Conservation (phyloP, 2,329 filamentous ascomycete species). For the Aureobasidium sp. region DNA sequence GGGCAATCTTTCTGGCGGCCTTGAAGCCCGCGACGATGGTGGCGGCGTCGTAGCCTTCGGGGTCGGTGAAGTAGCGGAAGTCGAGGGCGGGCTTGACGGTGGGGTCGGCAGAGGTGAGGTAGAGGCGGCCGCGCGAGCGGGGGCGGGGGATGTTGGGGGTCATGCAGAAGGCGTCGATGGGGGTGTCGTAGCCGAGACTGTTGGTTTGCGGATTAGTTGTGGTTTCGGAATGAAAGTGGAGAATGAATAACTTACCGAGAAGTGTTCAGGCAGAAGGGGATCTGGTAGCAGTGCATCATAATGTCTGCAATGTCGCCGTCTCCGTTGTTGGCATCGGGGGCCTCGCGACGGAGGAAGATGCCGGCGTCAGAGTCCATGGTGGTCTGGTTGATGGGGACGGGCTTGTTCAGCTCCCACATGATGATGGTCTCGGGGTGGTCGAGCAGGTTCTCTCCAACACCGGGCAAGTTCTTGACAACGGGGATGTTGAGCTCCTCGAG, state of each 20-base stretch:
- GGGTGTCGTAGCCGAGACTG: constrained; percentile 61
- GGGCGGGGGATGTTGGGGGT: constrained; percentile 84
- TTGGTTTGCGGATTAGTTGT: background rate
- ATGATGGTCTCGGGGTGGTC: constrained; percentile 62
- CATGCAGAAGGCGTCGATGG: constrained; percentile 82
- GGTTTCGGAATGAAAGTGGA: background rate
- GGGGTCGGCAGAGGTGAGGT: constrained; percentile 69
- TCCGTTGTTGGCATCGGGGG: constrained; percentile 57
- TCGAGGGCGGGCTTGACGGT: constrained; percentile 74
- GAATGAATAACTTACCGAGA: constrained; percentile 33
- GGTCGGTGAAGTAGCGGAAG: constrained; percentile 85
- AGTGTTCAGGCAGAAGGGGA: constrained; percentile 85
- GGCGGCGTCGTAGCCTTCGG: constrained; percentile 76
- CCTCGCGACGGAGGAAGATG: constrained; percentile 76
- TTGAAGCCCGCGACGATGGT: constrained; percentile 75
- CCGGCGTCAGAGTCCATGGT: constrained; percentile 89
- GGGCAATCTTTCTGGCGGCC: constrained; percentile 63
- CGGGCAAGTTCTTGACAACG: constrained; percentile 54
- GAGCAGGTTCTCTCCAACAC: constrained; percentile 57
- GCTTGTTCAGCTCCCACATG: constrained; percentile 72
- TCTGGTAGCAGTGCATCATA: constrained; percentile 98
- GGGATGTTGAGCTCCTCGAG: constrained; percentile 42
- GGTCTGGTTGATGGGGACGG: constrained; percentile 70
- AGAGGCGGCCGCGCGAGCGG: constrained; percentile 68
- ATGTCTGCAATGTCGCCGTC: constrained; percentile 75